Conservation (phyloP, 108 stramenopile species). For the Cylindrotheca fusiformis region DNA sequence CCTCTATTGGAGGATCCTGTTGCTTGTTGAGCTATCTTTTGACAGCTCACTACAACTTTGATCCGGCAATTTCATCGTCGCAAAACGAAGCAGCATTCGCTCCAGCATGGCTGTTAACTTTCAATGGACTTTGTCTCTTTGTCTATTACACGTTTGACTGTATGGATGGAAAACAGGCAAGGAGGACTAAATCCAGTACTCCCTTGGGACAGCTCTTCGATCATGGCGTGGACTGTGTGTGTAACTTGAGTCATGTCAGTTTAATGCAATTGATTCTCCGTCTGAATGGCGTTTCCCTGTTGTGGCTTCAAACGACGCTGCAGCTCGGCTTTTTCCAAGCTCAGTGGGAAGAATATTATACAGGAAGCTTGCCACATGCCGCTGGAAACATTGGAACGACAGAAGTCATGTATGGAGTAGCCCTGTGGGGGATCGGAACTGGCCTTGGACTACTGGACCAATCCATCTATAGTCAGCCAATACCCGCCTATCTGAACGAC, state of each 20-base stretch:
- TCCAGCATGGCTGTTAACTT: conserved; percentile 55
- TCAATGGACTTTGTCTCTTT: conserved; percentile 53
- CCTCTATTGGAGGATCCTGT: conserved; percentile 63
- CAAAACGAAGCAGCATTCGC: not conserved
- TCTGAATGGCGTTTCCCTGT: conserved; percentile 43
- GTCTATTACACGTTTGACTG: conserved; percentile 79
- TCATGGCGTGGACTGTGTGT: conserved; percentile 94
- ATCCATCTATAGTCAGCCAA: too few species aligned
- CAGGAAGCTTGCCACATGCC: conserved; percentile 72
- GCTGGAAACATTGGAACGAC: conserved; percentile 75
- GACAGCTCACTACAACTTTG: conserved; percentile 27
- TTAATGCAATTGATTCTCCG: conserved; percentile 37
- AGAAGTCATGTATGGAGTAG: conserved; percentile 61
- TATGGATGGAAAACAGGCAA: conserved; percentile 88
- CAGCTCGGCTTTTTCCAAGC: conserved; percentile 87
- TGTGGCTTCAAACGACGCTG: conserved; percentile 57
- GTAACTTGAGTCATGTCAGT: conserved; percentile 58
- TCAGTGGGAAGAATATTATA: conserved; percentile 96
- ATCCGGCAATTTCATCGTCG: conserved; percentile 9
- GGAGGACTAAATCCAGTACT: conserved; percentile 58
- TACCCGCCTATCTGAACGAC: too few species aligned
- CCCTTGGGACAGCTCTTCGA: conserved; percentile 95
- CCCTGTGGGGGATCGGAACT: not conserved
- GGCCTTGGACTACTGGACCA: conserved; percentile 1
- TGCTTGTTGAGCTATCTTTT: conserved; percentile 53